These are phyloP conservation scores for Coniosporium tulheliwenetii DNA, from an alignment of 2,329 filamentous ascomycete species.

Conservation along the genomic window DNA sequence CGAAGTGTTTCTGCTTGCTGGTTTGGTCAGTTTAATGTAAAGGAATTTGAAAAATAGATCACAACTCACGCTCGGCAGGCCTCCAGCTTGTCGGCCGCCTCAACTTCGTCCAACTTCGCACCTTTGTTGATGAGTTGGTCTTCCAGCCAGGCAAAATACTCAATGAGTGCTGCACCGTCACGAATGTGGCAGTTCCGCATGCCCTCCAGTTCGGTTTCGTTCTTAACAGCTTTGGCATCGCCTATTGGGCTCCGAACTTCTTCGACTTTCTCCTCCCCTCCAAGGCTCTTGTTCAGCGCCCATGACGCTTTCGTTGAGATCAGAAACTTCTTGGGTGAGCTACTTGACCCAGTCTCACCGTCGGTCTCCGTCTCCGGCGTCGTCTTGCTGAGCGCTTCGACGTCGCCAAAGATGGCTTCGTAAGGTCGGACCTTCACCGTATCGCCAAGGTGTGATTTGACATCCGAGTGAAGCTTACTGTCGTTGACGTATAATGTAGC, in stretches of 20 bases:
- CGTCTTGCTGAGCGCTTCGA: constrained; percentile 44
- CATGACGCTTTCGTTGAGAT: constrained; percentile 85
- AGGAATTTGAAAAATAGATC: neutral
- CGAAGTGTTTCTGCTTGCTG: constrained; percentile 55
- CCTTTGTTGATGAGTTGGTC: constrained; percentile 66
- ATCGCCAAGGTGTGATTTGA: constrained; percentile 51
- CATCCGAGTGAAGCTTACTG: constrained; percentile 56
- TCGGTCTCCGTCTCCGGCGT: constrained; percentile 18
- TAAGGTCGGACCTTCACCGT: constrained; percentile 70
- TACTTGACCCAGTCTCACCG: neutral
- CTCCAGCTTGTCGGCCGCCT: constrained; percentile 84
- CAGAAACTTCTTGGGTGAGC: constrained; percentile 38
- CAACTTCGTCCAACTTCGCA: constrained; percentile 66
- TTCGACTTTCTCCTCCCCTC: constrained; percentile 72
- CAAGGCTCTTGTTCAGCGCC: constrained; percentile 75
- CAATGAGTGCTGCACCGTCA: constrained; percentile 76
- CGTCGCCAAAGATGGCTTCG: constrained; percentile 62
- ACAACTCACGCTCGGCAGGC: constrained; percentile 39
- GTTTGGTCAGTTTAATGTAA: neutral
- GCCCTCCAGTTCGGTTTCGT: constrained; percentile 71
- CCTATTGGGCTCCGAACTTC: constrained; percentile 75
- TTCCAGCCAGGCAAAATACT: constrained; percentile 96
- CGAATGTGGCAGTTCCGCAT: constrained; percentile 91
- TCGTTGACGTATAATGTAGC: constrained; percentile 76
- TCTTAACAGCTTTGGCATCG: constrained; percentile 91